These are phyloP conservation scores for Leccinum fallax DNA, from an alignment of 1,284 basidiomycete genomes.

Conservation along the genomic window DNA sequence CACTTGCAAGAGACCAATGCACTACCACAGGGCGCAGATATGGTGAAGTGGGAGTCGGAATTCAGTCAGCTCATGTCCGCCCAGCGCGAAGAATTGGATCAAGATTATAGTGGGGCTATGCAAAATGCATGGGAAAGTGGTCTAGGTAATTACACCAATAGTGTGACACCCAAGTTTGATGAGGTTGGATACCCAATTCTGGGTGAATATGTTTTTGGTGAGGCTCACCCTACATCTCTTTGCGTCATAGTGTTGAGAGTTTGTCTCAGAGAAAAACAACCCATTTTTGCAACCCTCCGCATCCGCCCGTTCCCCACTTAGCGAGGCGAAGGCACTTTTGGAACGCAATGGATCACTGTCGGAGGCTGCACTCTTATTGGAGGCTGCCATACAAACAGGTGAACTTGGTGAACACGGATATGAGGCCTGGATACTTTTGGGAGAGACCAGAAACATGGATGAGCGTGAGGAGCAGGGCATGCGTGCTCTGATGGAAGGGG, in stretches of 20 bases:
- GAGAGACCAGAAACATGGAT: conserved; percentile 95
- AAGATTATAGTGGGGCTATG: conserved; percentile 62
- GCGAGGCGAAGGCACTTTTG: conserved; percentile 73
- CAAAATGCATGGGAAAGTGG: conserved; percentile 63
- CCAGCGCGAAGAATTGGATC: conserved; percentile 63
- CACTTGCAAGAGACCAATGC: conserved; percentile 57
- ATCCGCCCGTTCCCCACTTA: conserved; percentile 60
- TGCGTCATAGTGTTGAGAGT: conserved; percentile 10
- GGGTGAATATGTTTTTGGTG: conserved; percentile 76
- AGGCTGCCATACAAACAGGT: conserved; percentile 83
- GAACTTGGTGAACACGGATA: conserved; percentile 80
- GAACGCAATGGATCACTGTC: conserved; percentile 82
- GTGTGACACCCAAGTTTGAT: conserved; percentile 53
- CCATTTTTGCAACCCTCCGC: conserved; percentile 59
- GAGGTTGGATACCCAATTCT: conserved; percentile 74
- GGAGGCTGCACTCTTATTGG: conserved; percentile 82
- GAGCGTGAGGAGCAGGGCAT: conserved; percentile 85
- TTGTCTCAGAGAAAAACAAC: conserved; percentile 61
- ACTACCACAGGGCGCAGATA: conserved; percentile 61
- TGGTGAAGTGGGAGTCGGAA: conserved; percentile 88
- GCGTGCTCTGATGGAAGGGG: conserved; percentile 72
- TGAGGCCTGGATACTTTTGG: conserved; percentile 92
- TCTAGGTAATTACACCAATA: conserved; percentile 45
- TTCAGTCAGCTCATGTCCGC: conserved; percentile 79
- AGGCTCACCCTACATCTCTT: conserved; percentile 26